Conservation (phyloP, 169 alveolate species). For the Plasmodium gonderi region DNA sequence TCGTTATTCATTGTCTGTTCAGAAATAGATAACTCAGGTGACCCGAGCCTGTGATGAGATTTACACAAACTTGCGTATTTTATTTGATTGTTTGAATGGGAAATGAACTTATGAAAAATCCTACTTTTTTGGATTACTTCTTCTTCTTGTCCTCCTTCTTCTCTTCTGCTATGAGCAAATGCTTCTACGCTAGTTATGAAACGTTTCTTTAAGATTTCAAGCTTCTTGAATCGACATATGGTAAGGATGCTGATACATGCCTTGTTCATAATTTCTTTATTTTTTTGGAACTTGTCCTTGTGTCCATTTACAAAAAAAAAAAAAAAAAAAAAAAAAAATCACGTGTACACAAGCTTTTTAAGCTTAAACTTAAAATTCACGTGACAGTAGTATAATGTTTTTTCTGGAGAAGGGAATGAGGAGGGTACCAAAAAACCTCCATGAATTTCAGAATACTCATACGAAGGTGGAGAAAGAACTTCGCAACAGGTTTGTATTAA, state of each 20-base stretch:
- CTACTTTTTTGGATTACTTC: neutral
- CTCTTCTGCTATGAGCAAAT: neutral
- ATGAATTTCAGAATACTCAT: no score
- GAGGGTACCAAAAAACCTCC: no score
- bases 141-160: no score
- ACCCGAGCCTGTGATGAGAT: neutral
- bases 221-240: neutral
- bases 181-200: neutral
- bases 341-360: neutral
- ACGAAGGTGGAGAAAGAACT: no score
- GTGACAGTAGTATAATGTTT: no score
- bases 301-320: neutral
- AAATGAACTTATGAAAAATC: neutral
- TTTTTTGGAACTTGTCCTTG: neutral
- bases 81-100: neutral
- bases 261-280: constrained; percentile 30
- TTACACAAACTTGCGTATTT: neutral
- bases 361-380: no score
- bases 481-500: no score
- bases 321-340: neutral
- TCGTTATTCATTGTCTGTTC: constrained; percentile 7
- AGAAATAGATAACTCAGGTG: neutral
- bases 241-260: neutral
- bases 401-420: no score
- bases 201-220: neutral